Evolutionary conservation across 192 early-diverging fungal species (phyloP).

Genomic region (Phycomyces nitens): DNA sequence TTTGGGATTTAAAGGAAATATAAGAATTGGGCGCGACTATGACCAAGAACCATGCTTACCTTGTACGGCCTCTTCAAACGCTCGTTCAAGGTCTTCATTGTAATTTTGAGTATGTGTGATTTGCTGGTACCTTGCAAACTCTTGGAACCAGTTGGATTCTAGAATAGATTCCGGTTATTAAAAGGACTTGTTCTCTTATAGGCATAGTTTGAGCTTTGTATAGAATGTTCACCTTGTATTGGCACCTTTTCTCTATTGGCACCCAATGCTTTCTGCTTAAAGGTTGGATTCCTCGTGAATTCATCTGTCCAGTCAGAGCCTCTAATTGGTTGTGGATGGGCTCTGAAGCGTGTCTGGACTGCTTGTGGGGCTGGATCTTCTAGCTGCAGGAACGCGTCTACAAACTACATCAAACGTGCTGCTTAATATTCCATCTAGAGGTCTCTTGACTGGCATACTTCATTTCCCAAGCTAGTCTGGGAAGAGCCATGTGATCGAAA

Average conservation of each 20-base stretch:
- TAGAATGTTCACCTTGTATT: neutral
- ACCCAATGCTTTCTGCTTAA: neutral
- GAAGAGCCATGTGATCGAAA: too few relatives aligned
- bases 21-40: too few relatives aligned
- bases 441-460: neutral
- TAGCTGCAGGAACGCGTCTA: constrained; percentile 52
- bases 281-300: constrained; percentile 57
- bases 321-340: constrained; percentile 33
- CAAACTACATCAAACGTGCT: constrained; percentile 34
- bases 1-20: too few relatives aligned
- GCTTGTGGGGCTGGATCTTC: constrained; percentile 21
- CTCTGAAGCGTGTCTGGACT: constrained; percentile 64
- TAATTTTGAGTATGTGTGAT: constrained; percentile 36
- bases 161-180: too few relatives aligned
- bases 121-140: constrained; percentile 45
- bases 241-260: too few relatives aligned
- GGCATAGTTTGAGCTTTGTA: too few relatives aligned
- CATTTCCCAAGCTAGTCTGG: neutral
- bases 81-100: constrained; percentile 66
- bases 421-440: neutral
- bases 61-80: constrained; percentile 59
- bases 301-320: constrained; percentile 66
- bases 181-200: too few relatives aligned
- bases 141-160: constrained; percentile 35
- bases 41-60: constrained; percentile 37